phyloP scores from a whole-genome alignment of 495 filamentous ascomycete species.

The Sordaria brevicollis region DNA sequence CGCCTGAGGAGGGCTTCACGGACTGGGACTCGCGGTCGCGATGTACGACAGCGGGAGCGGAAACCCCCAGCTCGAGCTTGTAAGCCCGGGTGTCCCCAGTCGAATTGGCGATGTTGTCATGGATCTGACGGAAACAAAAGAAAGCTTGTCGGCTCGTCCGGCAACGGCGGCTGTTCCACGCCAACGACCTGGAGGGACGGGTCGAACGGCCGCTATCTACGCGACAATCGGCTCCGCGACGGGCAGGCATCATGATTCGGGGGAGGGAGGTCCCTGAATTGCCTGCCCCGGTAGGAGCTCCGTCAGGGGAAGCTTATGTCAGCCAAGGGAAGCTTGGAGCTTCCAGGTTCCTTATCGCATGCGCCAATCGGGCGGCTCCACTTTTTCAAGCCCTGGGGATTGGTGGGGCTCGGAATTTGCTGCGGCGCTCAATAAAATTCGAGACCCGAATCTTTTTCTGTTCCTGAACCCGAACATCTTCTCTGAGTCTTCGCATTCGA shows the following conservation, averaged over 20 bases:
- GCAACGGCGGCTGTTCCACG: not conserved
- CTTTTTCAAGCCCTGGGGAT: not conserved
- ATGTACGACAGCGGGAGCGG: not conserved
- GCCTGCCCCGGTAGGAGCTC: not conserved
- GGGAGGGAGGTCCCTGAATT: not conserved
- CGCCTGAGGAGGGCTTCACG: not conserved
- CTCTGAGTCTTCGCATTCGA: not conserved
- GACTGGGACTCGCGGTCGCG: not conserved
- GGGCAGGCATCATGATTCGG: not conserved
- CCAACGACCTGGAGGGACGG: not conserved
- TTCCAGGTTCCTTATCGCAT: too few relatives aligned
- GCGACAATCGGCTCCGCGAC: not conserved
- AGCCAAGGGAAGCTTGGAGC: not conserved
- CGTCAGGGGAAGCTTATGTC: not conserved
- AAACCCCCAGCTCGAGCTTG: not conserved
- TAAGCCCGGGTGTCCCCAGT: not conserved
- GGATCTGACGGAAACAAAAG: not conserved
- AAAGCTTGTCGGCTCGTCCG: not conserved
- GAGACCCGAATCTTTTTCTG: not conserved
- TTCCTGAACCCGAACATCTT: not conserved
- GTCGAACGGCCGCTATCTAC: not conserved
- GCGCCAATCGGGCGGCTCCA: not conserved
- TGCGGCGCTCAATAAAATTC: not conserved
- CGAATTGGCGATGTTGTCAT: not conserved
- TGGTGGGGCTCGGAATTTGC: not conserved